Percentiles rank a stretch among this genome's conserved stretches.
Evolutionary conservation across 2,329 filamentous ascomycete species (phyloP).

Genomic region (Orbilia brochopaga): DNA sequence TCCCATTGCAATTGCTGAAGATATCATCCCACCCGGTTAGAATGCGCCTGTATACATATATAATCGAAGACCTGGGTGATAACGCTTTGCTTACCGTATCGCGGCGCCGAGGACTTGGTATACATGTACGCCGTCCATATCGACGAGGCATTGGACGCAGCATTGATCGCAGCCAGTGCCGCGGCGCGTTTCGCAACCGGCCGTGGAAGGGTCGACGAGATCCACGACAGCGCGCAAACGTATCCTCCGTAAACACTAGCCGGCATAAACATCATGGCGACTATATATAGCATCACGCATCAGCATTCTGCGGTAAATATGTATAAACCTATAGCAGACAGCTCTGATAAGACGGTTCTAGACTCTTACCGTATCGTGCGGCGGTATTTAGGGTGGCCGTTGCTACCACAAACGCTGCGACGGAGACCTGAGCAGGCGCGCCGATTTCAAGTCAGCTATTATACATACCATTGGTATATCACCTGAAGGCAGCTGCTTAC

Average conservation of each 20-base stretch:
- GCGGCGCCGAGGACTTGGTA: constrained; percentile 59
- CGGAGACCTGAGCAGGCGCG: constrained; percentile 60
- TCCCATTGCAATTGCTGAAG: constrained; percentile 66
- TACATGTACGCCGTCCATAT: constrained; percentile 77
- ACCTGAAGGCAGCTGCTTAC: constrained; percentile 16
- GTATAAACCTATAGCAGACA: not conserved
- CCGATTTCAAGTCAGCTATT: too few species aligned
- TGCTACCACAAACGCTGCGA: constrained; percentile 71
- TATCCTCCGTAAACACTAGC: constrained; percentile 69
- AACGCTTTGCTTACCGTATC: constrained; percentile 32
- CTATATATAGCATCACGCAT: constrained; percentile 32
- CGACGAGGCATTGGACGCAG: constrained; percentile 70
- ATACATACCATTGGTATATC: too few species aligned
- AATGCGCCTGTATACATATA: not conserved
- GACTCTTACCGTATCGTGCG: constrained; percentile 64
- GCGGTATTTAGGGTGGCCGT: constrained; percentile 67
- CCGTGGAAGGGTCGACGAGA: constrained; percentile 74
- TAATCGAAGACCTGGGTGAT: not conserved
- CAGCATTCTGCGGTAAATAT: not conserved
- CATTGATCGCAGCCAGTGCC: constrained; percentile 77
- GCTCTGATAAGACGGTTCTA: not conserved
- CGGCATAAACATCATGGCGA: constrained; percentile 74
- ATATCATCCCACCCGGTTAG: not conserved
- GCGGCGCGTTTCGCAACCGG: constrained; percentile 77
- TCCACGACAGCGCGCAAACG: constrained; percentile 75